Conservation (phyloP, 805 yeast species). For the Pichia manshurica region DNA sequence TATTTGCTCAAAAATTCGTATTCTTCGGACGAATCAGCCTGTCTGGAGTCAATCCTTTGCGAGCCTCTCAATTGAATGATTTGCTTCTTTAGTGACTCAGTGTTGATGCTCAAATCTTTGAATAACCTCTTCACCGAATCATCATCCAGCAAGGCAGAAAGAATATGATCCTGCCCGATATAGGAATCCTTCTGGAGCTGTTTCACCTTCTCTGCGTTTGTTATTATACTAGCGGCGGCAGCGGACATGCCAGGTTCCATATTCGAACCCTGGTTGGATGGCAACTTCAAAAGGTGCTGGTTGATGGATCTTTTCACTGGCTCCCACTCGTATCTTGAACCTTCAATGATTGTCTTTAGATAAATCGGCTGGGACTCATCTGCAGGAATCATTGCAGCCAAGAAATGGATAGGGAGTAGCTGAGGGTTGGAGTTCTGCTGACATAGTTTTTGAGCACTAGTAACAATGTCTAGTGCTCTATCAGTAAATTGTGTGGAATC, state of each 20-base stretch:
- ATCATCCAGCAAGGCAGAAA: slow-evolving; percentile 82
- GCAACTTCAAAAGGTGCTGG: slow-evolving; percentile 72
- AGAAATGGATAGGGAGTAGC: slow-evolving; percentile 78
- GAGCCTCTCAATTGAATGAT: slow-evolving; percentile 79
- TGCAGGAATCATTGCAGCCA: slow-evolving; percentile 83
- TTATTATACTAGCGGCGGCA: slow-evolving; percentile 69
- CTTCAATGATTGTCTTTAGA: slow-evolving; percentile 75
- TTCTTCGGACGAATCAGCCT: slow-evolving; percentile 83
- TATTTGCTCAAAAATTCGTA: slow-evolving; percentile 83
- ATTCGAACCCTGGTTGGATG: slow-evolving; percentile 88
- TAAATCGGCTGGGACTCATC: slow-evolving; percentile 51
- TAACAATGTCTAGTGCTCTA: slow-evolving; percentile 78
- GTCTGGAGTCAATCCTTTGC: slow-evolving; percentile 86
- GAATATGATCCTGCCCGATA: slow-evolving; percentile 90
- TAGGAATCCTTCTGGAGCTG: slow-evolving; percentile 84
- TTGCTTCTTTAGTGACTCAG: slow-evolving; percentile 70
- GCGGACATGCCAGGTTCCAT: slow-evolving; percentile 69
- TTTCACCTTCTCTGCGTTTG: slow-evolving; percentile 71
- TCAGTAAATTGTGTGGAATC: slow-evolving; percentile 84
- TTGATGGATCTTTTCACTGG: slow-evolving; percentile 75
- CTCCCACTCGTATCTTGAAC: slow-evolving; percentile 84
- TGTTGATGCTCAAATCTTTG: slow-evolving; percentile 63
- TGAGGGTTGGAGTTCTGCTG: slow-evolving; percentile 80
- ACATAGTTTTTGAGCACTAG: slow-evolving; percentile 76
- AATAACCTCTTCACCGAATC: slow-evolving; percentile 60